Evolutionary conservation across 192 early-diverging fungal species (phyloP).

Genomic region (Coemansia sp.): DNA sequence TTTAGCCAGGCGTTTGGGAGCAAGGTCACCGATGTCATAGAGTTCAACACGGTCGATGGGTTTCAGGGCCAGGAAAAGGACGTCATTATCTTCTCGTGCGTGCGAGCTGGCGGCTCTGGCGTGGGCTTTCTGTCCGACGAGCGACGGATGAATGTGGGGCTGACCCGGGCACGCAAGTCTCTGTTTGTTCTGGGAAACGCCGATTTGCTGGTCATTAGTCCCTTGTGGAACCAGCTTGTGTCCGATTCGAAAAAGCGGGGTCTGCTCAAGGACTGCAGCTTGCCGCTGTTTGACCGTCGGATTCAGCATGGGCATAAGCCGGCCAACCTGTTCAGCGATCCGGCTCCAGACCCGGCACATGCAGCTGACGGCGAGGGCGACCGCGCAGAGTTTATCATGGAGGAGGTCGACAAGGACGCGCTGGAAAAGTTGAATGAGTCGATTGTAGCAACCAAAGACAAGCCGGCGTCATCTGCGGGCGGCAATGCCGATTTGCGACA

Average conservation of each 20-base stretch:
- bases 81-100: constrained; percentile 93
- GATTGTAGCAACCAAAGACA: neutral
- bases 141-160: constrained; percentile 87
- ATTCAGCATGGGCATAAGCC: neutral
- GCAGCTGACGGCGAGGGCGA: constrained; percentile 41
- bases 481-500: neutral
- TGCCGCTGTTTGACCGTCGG: constrained; percentile 34
- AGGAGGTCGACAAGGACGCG: constrained; percentile 23
- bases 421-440: constrained; percentile 17
- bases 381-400: constrained; percentile 34
- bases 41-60: constrained; percentile 95
- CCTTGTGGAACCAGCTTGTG: constrained; percentile 74
- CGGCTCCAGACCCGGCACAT: neutral
- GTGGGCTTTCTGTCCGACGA: constrained; percentile 84
- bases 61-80: constrained; percentile 99
- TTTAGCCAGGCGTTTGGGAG: constrained; percentile 67
- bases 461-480: neutral
- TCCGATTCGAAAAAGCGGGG: constrained; percentile 54
- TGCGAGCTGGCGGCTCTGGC: constrained; percentile 64
- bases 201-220: constrained; percentile 57
- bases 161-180: constrained; percentile 83
- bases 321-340: constrained; percentile 13
- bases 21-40: constrained; percentile 65
- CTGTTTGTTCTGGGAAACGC: constrained; percentile 79
- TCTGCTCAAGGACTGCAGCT: constrained; percentile 11